Percentiles rank a stretch among this genome's conserved stretches.
Evolutionary conservation across 2,329 filamentous ascomycete species (phyloP).

Genomic region (Aureobasidium subglaciale): DNA sequence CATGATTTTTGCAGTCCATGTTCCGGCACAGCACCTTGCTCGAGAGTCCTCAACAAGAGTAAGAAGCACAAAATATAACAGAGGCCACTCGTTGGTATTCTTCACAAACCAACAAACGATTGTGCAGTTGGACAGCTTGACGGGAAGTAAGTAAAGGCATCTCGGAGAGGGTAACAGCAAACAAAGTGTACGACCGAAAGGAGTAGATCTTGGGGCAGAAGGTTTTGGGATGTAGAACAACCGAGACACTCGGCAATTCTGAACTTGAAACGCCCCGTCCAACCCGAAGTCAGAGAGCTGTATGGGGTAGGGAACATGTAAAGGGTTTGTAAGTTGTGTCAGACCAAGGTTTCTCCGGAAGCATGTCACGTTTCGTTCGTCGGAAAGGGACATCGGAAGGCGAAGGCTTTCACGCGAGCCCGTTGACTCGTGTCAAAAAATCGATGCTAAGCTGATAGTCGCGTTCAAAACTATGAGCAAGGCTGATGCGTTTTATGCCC

Average conservation of each 20-base stretch:
- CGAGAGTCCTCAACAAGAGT: no score
- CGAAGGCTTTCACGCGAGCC: neutral
- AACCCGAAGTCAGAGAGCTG: neutral
- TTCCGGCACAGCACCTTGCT: no score
- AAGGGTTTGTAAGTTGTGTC: neutral
- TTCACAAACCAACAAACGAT: no score
- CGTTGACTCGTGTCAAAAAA: neutral
- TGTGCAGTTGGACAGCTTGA: no score
- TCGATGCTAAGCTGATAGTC: neutral
- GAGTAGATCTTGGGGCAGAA: no score
- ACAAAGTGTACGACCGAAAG: no score
- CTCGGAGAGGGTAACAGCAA: no score
- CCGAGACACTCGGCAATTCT: neutral
- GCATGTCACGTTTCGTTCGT: neutral
- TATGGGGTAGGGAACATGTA: neutral
- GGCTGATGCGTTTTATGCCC: neutral
- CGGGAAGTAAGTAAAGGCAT: no score
- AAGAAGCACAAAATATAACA: no score
- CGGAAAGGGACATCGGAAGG: neutral
- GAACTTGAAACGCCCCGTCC: neutral
- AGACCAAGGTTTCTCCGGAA: neutral
- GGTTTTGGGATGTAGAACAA: no score
- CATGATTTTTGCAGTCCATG: no score
- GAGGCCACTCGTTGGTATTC: no score
- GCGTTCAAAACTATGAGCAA: neutral